Evolutionary conservation across 2,329 filamentous ascomycete species (phyloP).

Genomic region (Botrytis deweyae): DNA sequence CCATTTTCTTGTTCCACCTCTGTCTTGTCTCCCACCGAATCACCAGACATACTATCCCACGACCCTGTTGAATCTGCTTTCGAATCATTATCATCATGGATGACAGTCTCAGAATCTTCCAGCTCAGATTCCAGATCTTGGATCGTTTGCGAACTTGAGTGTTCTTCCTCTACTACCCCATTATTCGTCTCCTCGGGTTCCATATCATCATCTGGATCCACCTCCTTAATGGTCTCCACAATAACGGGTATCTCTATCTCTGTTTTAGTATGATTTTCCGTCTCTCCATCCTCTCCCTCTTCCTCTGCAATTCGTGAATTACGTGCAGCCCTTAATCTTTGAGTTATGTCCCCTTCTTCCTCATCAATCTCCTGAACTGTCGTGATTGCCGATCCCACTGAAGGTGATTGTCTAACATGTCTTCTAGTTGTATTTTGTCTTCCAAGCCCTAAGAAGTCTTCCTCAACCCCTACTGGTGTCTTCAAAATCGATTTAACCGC

Average conservation of each 20-base stretch:
- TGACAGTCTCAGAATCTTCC: conserved; percentile 9
- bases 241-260: conserved; percentile 38
- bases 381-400: conserved; percentile 72
- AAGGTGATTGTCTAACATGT: conserved; percentile 77
- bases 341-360: conserved; percentile 58
- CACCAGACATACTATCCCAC: conserved; percentile 21
- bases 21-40: conserved; percentile 14
- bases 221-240: conserved; percentile 37
- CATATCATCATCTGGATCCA: conserved; percentile 29
- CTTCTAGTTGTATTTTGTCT: conserved; percentile 72
- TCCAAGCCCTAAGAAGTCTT: conserved; percentile 54
- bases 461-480: conserved; percentile 44
- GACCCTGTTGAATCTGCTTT: conserved; percentile 17
- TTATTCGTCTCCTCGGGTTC: conserved; percentile 2
- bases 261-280: conserved; percentile 21
- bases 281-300: conserved; percentile 4
- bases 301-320: conserved; percentile 43
- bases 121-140: not conserved
- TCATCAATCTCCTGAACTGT: conserved; percentile 83
- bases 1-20: conserved; percentile 1
- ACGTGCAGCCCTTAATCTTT: conserved; percentile 48
- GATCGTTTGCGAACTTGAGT: not conserved
- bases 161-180: not conserved
- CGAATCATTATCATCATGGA: conserved; percentile 7
- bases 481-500: conserved; percentile 40